Evolutionary conservation across 495 filamentous ascomycete genomes (phyloP).

Genomic region (Aspergillus conjunctus): DNA sequence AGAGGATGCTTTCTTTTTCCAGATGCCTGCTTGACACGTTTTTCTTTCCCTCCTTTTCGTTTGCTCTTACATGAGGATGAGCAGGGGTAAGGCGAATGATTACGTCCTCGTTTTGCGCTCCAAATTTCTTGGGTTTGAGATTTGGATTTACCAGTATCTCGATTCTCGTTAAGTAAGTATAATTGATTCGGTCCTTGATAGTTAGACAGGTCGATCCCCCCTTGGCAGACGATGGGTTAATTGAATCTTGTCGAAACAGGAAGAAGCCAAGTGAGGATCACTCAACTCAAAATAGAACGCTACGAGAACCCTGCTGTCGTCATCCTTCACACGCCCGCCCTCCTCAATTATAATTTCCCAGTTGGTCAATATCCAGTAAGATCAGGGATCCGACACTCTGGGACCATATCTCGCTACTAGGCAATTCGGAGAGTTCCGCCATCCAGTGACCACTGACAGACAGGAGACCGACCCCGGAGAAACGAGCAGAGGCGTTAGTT

Average conservation of each 20-base stretch:
- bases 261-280: constrained; percentile 18
- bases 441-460: constrained; percentile 1
- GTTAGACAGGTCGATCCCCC: constrained; percentile 6
- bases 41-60: constrained; percentile 1
- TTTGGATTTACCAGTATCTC: background rate
- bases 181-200: no score
- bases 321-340: background rate
- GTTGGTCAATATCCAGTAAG: background rate
- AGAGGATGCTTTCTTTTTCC: constrained; percentile 7
- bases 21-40: constrained; percentile 13
- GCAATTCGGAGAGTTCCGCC: constrained; percentile 15
- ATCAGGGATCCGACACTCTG: constrained; percentile 9
- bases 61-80: background rate
- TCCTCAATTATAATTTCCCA: background rate
- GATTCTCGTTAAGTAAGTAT: no score
- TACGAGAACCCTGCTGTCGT: background rate
- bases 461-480: constrained; percentile 2
- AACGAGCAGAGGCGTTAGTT: no score
- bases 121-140: background rate
- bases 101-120: background rate
- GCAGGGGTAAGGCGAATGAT: background rate
- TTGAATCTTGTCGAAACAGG: background rate
- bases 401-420: constrained; percentile 2
- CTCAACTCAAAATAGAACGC: constrained; percentile 2
- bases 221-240: constrained; percentile 11